Base-by-base conservation (phyloP, 2,329 filamentous ascomycete species). In the Ophiocordyceps polyrhachis-furcata region DNA sequence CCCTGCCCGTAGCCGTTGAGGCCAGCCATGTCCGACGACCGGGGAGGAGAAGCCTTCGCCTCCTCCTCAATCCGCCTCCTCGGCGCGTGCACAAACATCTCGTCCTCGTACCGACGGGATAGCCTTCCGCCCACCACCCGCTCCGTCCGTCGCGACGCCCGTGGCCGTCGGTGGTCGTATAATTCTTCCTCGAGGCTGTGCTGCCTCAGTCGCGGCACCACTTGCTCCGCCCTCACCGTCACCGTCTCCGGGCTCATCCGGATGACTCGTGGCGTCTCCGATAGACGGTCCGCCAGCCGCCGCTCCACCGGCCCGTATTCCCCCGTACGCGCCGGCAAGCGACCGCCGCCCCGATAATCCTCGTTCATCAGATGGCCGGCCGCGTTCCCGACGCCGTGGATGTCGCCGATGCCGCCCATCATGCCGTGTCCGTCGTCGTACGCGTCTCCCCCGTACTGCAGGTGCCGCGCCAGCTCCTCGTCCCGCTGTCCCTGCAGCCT, bases 341-440 rank as follows among this genome's bases (percentile, higher is more conserved):
- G 44, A 37, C 44, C 47, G 20, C 35, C 35, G 43, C 44, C 44
- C 42, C 65, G 59, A 48, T 75, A 79, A 48, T 75, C 66, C 25
- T 80, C 73, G 47, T 77, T 77, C 67, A 77, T 69, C 52, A 76
- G 74, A 52, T 80, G 74, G 14, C 63, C 66, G 1, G 66, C 64
- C 13, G 68, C 62, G 48, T 76, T 76, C 20, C 71, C 71, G 15
- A 71, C 57, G 2, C 65, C 66, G 23, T 64, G 53, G 14, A 60
- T 48, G 31, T 64, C 61, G n/a, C 56, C 60, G 42, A 61, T 55
- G 12, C 56, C 61, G 29, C 54, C 56, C 31, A 50, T 50, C 8
- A 50, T 49, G 28, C 58, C 53, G 23, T 62, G 64, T 23, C 60
- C 62, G n/a, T 64, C 62, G n/a, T 64, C 64, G 44, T 66, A 66